Percentiles rank a stretch among this genome's conserved stretches.
These are phyloP conservation scores for Ustilago tritici DNA, from an alignment of 1,284 basidiomycete genomes.

Conservation along the genomic window DNA sequence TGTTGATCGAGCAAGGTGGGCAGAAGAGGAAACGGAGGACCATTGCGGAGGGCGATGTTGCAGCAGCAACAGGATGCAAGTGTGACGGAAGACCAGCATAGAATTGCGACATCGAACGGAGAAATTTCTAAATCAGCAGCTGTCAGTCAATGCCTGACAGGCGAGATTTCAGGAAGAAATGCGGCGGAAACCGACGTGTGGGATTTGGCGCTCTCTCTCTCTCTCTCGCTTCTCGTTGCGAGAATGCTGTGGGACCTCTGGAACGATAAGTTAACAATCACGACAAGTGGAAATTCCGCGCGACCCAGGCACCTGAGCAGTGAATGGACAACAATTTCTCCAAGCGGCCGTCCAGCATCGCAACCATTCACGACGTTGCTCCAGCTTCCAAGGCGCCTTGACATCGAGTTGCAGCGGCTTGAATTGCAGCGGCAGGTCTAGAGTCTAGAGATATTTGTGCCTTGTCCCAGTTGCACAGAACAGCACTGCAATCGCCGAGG, in stretches of 20 bases:
- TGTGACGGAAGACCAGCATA: constrained; percentile 37
- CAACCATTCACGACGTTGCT: not conserved
- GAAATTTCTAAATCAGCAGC: constrained; percentile 18
- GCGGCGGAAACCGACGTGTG: constrained; percentile 6
- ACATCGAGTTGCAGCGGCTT: not conserved
- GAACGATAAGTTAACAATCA: constrained; percentile 45
- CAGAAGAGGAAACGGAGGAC: not conserved
- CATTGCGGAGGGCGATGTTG: not conserved
- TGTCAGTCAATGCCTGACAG: constrained; percentile 27
- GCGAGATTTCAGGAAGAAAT: not conserved
- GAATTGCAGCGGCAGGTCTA: not conserved
- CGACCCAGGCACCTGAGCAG: constrained; percentile 3
- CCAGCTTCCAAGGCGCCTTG: not conserved
- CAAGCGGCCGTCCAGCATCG: no score
- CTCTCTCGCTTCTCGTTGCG: not conserved
- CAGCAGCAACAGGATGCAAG: constrained; percentile 18
- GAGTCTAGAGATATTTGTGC: not conserved
- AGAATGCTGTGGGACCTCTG: constrained; percentile 37
- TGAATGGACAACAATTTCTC: constrained; percentile 1
- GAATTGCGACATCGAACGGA: constrained; percentile 39
- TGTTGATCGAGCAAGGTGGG: not conserved
- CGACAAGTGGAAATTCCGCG: not conserved
- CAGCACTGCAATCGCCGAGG: not conserved
- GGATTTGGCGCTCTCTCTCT: not conserved
- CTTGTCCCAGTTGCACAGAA: no score